Conservation (phyloP, 2,329 filamentous ascomycete genomes). For the Fusarium xyrophilum region DNA sequence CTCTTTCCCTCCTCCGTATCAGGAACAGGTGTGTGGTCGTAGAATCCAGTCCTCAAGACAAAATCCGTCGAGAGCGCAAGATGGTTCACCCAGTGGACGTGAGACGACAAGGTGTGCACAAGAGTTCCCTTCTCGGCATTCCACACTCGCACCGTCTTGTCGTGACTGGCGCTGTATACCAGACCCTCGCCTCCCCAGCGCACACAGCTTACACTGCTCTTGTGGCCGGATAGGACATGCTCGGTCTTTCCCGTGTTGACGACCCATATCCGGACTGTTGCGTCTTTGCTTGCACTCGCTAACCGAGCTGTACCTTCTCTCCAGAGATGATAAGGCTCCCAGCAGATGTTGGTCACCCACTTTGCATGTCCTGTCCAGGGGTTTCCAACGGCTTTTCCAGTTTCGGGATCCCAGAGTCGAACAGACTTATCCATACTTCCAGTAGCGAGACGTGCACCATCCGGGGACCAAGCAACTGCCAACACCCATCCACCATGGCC, state of each 20-base stretch:
- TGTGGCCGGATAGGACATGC: slow-evolving; percentile 85
- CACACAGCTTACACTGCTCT: slow-evolving; percentile 86
- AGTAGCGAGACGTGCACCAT: slow-evolving; percentile 81
- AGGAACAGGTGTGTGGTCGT: slow-evolving; percentile 79
- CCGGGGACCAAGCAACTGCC: slow-evolving; percentile 85
- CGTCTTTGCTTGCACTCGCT: slow-evolving; percentile 88
- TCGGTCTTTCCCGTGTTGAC: slow-evolving; percentile 80
- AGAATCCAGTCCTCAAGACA: slow-evolving; percentile 82
- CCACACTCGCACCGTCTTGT: slow-evolving; percentile 94
- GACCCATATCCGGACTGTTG: slow-evolving; percentile 86
- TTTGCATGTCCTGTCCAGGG: slow-evolving; percentile 83
- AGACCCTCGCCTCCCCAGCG: slow-evolving; percentile 91
- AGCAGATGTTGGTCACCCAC: slow-evolving; percentile 85
- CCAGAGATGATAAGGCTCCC: slow-evolving; percentile 93
- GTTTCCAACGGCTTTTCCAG: slow-evolving; percentile 74
- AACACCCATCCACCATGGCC: slow-evolving; percentile 90
- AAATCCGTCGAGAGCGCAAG: slow-evolving; percentile 93
- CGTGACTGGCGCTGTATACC: slow-evolving; percentile 86
- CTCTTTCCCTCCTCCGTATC: slow-evolving; percentile 72
- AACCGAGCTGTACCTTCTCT: slow-evolving; percentile 75
- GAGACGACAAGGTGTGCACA: slow-evolving; percentile 77
- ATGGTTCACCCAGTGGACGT: slow-evolving; percentile 96
- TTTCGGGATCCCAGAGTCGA: slow-evolving; percentile 86
- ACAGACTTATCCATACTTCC: slow-evolving; percentile 93
- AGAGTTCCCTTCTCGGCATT: slow-evolving; percentile 79